Evolutionary conservation across 768 basidiomycete genomes (phyloP).

Genomic region (Panaeolus cyanescens): DNA sequence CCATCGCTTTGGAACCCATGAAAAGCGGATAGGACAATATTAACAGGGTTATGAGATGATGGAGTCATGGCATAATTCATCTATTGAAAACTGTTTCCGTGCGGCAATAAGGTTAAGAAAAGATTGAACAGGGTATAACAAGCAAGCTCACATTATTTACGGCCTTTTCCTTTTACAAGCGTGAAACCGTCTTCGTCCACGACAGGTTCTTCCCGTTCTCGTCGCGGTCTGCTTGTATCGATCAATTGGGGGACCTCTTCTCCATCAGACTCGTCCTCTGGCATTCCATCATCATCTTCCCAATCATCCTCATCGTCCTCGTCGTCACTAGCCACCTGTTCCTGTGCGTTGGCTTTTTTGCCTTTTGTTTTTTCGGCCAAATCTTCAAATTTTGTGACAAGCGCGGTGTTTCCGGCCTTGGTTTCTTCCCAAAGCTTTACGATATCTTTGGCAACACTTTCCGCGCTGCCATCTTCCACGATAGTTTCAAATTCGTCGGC

Average conservation of each 20-base stretch:
- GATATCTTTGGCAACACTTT: slow-evolving; percentile 71
- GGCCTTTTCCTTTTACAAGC: slow-evolving; percentile 65
- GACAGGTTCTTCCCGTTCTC: slow-evolving; percentile 59
- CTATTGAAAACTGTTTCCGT: background rate
- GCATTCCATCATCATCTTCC: slow-evolving; percentile 49
- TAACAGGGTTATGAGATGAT: background rate
- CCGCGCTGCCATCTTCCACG: slow-evolving; percentile 85
- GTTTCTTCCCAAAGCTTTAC: slow-evolving; percentile 67
- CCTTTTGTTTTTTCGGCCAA: slow-evolving; percentile 59
- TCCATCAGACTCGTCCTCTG: slow-evolving; percentile 42
- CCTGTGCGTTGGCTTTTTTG: slow-evolving; percentile 54
- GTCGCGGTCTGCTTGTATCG: slow-evolving; percentile 28
- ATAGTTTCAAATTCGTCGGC: slow-evolving; percentile 84
- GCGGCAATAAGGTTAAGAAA: background rate
- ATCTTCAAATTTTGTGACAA: slow-evolving; percentile 64
- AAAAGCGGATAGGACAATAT: background rate
- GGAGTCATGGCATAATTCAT: background rate
- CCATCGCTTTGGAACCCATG: background rate
- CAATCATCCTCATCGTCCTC: slow-evolving; percentile 46
- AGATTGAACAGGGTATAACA: background rate
- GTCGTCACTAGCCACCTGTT: slow-evolving; percentile 43
- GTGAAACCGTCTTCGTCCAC: slow-evolving; percentile 95
- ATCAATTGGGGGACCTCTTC: slow-evolving; percentile 61
- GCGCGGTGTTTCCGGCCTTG: slow-evolving; percentile 41
- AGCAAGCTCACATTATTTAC: slow-evolving; percentile 29